Conservation (phyloP, 257 asterid species). For the Capsicum pubescens region DNA sequence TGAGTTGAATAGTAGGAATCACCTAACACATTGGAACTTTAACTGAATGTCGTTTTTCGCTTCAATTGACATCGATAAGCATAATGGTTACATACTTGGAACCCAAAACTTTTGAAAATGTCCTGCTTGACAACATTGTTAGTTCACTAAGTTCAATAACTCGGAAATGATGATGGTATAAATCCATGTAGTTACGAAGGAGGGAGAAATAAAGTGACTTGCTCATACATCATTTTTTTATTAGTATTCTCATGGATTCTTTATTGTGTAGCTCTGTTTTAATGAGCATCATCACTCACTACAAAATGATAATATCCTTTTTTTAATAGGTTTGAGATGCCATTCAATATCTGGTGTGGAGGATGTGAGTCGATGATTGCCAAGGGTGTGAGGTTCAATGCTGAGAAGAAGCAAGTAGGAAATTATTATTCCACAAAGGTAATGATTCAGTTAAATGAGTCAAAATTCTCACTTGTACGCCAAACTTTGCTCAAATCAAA, state of each 20-base stretch:
- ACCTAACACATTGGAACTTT: not conserved
- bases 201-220: not conserved
- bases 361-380: slow-evolving; percentile 99
- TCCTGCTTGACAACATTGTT: not conserved
- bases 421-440: slow-evolving; percentile 95
- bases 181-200: not conserved
- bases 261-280: not conserved
- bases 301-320: slow-evolving; percentile 17
- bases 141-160: slow-evolving; percentile 1
- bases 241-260: not conserved
- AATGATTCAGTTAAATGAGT: not conserved
- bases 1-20: not conserved
- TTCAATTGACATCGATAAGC: not conserved
- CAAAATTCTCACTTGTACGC: not conserved
- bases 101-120: not conserved
- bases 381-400: slow-evolving; percentile 97
- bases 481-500: not conserved
- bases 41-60: not conserved
- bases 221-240: not conserved
- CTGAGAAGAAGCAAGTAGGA: slow-evolving; percentile 98
- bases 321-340: slow-evolving; percentile 87
- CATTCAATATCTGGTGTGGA: slow-evolving; percentile 94
- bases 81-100: not conserved
- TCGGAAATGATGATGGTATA: not conserved
- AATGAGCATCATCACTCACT: not conserved